These are phyloP conservation scores for Aureobasidium subglaciale DNA, from an alignment of 2,329 filamentous ascomycete genomes.

Conservation along the genomic window DNA sequence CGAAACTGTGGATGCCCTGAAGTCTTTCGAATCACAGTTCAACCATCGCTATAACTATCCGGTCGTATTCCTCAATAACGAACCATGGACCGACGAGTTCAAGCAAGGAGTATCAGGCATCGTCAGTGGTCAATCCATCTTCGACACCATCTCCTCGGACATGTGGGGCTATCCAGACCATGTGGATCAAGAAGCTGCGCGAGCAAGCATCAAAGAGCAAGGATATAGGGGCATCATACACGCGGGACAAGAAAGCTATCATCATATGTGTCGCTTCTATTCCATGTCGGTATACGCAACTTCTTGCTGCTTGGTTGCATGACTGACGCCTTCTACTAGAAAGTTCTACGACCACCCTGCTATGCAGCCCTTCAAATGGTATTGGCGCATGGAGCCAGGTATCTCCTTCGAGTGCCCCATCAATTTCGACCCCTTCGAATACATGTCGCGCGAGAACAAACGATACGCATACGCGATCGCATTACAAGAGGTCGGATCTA, in stretches of 20 bases:
- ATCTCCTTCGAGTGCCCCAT: conserved; percentile 49
- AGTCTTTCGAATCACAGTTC: conserved; percentile 38
- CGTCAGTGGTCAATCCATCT: conserved; percentile 29
- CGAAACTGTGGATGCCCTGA: conserved; percentile 35
- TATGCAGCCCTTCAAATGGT: conserved; percentile 48
- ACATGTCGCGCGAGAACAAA: conserved; percentile 29
- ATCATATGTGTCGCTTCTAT: conserved; percentile 36
- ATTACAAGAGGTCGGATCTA: conserved; percentile 39
- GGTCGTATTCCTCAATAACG: conserved; percentile 42
- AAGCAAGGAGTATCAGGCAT: conserved; percentile 26
- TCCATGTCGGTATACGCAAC: conserved; percentile 24
- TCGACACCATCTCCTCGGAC: conserved; percentile 36
- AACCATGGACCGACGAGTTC: conserved; percentile 37
- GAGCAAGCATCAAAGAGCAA: not conserved
- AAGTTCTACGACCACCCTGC: conserved; percentile 34
- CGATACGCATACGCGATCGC: conserved; percentile 47
- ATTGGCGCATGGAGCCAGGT: conserved; percentile 55
- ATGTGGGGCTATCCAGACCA: conserved; percentile 37
- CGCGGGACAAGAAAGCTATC: conserved; percentile 25
- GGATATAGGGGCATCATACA: conserved; percentile 12
- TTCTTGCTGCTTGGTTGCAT: no score
- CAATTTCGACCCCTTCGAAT: conserved; percentile 33
- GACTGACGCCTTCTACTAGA: not conserved
- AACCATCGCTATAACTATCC: conserved; percentile 44
- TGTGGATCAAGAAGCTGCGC: not conserved